Conservation (phyloP, 2,329 filamentous ascomycete genomes). For the Hymenoscyphus occultus region DNA sequence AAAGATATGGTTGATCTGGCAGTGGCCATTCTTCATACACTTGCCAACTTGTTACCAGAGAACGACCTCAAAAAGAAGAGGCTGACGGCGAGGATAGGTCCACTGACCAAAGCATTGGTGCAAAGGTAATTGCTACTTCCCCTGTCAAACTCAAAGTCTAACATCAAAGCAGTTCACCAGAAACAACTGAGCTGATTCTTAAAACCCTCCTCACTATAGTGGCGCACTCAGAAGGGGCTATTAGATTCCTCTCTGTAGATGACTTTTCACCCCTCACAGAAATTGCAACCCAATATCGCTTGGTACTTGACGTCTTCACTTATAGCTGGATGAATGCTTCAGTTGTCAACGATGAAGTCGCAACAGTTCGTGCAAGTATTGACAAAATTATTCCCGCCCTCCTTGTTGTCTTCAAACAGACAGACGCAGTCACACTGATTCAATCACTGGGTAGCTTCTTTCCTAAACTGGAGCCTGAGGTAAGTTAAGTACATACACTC, state of each 20-base stretch:
- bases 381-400: constrained; percentile 48
- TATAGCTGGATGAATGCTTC: constrained; percentile 56
- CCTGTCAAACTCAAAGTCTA: constrained; percentile 15
- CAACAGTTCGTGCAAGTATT: constrained; percentile 42
- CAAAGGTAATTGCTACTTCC: constrained; percentile 45
- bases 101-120: constrained; percentile 51
- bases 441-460: constrained; percentile 54
- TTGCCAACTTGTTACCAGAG: constrained; percentile 55
- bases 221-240: constrained; percentile 49
- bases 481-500: constrained; percentile 35
- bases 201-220: constrained; percentile 57
- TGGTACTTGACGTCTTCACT: constrained; percentile 54
- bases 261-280: constrained; percentile 56
- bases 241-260: constrained; percentile 46
- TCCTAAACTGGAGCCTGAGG: constrained; percentile 47
- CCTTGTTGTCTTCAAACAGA: constrained; percentile 53
- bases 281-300: constrained; percentile 51
- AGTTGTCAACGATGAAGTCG: constrained; percentile 33
- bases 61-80: constrained; percentile 43
- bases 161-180: constrained; percentile 43
- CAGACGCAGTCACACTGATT: constrained; percentile 58
- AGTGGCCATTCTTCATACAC: constrained; percentile 61
- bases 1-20: constrained; percentile 62
- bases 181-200: constrained; percentile 52
- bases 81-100: constrained; percentile 52